Evolutionary conservation across 2,329 filamentous ascomycete species (phyloP).

Genomic region (Grosmannia serpens): DNA sequence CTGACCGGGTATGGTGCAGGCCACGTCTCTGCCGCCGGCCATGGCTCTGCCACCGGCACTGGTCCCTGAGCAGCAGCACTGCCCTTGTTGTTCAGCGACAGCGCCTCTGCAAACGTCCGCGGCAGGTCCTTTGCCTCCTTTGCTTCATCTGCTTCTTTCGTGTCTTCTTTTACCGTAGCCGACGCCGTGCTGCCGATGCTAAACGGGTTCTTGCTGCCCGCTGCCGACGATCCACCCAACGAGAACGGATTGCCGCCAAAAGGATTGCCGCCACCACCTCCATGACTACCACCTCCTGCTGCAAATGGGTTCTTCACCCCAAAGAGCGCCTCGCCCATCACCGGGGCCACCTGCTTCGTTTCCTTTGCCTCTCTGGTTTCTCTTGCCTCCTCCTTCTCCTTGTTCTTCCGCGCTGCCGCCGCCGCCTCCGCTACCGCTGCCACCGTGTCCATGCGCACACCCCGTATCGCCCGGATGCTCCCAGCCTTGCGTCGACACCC

Average conservation of each 20-base stretch:
- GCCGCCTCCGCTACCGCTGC: slow-evolving; percentile 30
- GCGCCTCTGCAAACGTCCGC: slow-evolving; percentile 60
- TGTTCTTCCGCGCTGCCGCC: slow-evolving; percentile 16
- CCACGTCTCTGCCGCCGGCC: slow-evolving; percentile 57
- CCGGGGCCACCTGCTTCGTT: slow-evolving; percentile 17
- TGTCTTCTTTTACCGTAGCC: not conserved
- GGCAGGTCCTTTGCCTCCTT: slow-evolving; percentile 24
- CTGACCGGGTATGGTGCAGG: slow-evolving; percentile 63
- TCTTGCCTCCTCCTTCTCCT: slow-evolving; percentile 19
- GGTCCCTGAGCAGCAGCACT: slow-evolving; percentile 16
- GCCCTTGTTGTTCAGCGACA: slow-evolving; percentile 56
- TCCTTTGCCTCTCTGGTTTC: slow-evolving; percentile 19
- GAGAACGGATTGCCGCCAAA: slow-evolving; percentile 5
- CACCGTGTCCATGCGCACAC: slow-evolving; percentile 34
- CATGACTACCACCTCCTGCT: slow-evolving; percentile 10
- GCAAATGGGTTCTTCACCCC: slow-evolving; percentile 41
- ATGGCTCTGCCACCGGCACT: slow-evolving; percentile 49
- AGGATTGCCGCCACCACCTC: slow-evolving; percentile 6
- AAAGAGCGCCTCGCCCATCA: slow-evolving; percentile 58
- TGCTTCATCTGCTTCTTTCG: not conserved
- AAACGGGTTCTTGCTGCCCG: slow-evolving; percentile 11
- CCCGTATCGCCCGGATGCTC: slow-evolving; percentile 65
- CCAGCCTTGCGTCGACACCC: slow-evolving; percentile 73
- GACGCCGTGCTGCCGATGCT: not conserved
- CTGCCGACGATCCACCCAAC: slow-evolving; percentile 10